These are phyloP conservation scores for Rhizopogon salebrosus DNA, from an alignment of 768 basidiomycete genomes.

Conservation along the genomic window DNA sequence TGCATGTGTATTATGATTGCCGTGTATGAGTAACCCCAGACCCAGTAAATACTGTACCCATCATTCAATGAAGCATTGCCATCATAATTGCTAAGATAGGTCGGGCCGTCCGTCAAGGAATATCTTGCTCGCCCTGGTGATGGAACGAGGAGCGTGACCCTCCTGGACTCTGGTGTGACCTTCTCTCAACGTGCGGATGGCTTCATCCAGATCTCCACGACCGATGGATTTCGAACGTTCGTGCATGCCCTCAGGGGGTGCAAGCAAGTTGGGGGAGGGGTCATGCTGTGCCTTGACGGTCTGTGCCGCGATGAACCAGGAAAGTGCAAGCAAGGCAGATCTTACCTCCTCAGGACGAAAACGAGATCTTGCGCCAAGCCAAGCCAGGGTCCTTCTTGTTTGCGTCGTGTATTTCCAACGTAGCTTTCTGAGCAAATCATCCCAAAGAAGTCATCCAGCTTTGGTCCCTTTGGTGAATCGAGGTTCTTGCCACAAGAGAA, in stretches of 20 bases:
- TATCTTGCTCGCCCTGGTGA: slow-evolving; percentile 17
- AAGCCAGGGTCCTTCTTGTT: background rate
- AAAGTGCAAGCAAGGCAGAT: background rate
- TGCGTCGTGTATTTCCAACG: slow-evolving; percentile 57
- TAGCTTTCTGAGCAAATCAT: slow-evolving; percentile 72
- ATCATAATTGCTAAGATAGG: slow-evolving; percentile 1
- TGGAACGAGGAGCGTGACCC: slow-evolving; percentile 10
- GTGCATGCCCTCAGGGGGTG: slow-evolving; percentile 35
- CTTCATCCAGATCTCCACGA: slow-evolving; percentile 79
- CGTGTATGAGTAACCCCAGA: background rate
- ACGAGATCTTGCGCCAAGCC: background rate
- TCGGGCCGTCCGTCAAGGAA: slow-evolving; percentile 23
- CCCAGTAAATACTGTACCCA: background rate
- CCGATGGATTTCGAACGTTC: slow-evolving; percentile 52
- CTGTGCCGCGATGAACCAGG: slow-evolving; percentile 23
- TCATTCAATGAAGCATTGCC: background rate
- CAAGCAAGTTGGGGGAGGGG: slow-evolving; percentile 23
- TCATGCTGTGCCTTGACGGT: slow-evolving; percentile 34
- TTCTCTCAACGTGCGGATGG: slow-evolving; percentile 73
- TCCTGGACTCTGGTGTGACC: slow-evolving; percentile 34
- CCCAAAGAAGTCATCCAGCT: slow-evolving; percentile 81
- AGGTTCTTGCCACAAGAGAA: slow-evolving; percentile 71
- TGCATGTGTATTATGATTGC: background rate
- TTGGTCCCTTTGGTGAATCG: slow-evolving; percentile 55
- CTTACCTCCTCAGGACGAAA: slow-evolving; percentile 9